Evolutionary conservation across 2,329 filamentous ascomycete species (phyloP), one percentile per base, ranked within the genome.

Genomic region (Akanthomyces muscarius): DNA sequence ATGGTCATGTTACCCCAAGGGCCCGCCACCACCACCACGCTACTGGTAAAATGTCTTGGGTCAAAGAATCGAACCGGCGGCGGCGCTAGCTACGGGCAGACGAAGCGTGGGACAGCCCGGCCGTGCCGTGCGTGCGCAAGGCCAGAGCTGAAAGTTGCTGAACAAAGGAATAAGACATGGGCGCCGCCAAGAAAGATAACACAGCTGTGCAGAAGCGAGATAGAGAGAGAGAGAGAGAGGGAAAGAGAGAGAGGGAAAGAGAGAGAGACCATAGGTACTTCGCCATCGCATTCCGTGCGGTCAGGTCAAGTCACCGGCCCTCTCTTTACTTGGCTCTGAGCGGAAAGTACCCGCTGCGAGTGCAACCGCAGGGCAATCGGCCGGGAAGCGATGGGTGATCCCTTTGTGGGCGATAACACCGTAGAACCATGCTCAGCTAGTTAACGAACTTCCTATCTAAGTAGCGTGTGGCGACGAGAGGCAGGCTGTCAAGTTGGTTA

Each of bases 1-100:
- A 28, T 42, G 58, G 58, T 61, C 58, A 61, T 61, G 58, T 61
- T 61, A 53, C 47, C 58, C 33, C 36, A 11, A 33, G 8, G 51
- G 16, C 48, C 23, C 38, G 28, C 54, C 25, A 57, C 41, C 53
- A 47, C 21, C 50, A 52, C 50, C 50, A 36, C 23, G 45, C 54
- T 11, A 6, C 18, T 23, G 23, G 23, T 45, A 30, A 41, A 14
- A 38, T 38, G 33, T 36, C 33, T 36, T 36, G 33, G 18, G 23
- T 13, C 13, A 18, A 18, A 5, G 53, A 42, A 56, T 56, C 23
- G 53, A 56, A 30, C 28, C 25, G 38, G 53, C 33, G 33, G 33
- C 33, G 28, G 28, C 28, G 6, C 28, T 30, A 30, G 28, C 28
- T 30, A 6, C 28, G 2, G 28, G 28, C 33, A 8, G 33, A 7